Percentiles rank a stretch among this genome's conserved stretches.
Conservation (phyloP, 2,329 filamentous ascomycete species). For the Colletotrichum sojae region DNA sequence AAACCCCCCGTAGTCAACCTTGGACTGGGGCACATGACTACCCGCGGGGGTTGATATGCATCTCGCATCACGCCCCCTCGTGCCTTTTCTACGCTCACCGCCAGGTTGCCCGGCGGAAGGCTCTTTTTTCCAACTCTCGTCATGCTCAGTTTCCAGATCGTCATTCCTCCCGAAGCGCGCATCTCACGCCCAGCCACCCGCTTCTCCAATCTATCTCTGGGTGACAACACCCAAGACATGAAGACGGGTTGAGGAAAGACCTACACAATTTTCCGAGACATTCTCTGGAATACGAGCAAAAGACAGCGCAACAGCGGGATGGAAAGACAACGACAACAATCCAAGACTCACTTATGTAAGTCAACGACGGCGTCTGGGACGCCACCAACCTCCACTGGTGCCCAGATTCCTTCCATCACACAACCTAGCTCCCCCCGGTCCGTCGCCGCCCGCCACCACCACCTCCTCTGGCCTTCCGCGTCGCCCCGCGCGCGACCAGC, state of each 20-base stretch:
- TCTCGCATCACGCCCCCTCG: conserved; percentile 18
- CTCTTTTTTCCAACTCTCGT: neutral
- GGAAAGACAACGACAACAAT: neutral
- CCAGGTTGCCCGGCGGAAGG: conserved; percentile 1
- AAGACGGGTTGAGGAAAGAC: conserved; percentile 7
- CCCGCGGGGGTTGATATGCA: conserved; percentile 8
- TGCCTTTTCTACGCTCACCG: conserved; percentile 33
- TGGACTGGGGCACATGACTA: conserved; percentile 37
- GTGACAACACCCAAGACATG: conserved; percentile 11
- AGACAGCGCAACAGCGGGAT: neutral
- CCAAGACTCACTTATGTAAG: conserved; percentile 26
- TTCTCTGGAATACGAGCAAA: conserved; percentile 17
- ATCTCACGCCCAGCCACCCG: conserved; percentile 1
- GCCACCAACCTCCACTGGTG: conserved; percentile 24
- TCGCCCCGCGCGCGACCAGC: conserved; percentile 26
- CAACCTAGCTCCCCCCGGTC: conserved; percentile 11
- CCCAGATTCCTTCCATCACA: conserved; percentile 21
- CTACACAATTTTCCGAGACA: conserved; percentile 13
- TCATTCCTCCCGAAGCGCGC: conserved; percentile 11
- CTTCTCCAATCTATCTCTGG: neutral
- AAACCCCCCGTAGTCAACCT: neutral
- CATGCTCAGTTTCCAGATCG: neutral
- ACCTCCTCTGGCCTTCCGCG: conserved; percentile 17
- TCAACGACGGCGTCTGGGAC: conserved; percentile 10
- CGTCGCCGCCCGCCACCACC: conserved; percentile 17